These are phyloP conservation scores for Stagonosporopsis cucurbitacearum DNA, from an alignment of 2,329 filamentous ascomycete species.

Conservation along the genomic window DNA sequence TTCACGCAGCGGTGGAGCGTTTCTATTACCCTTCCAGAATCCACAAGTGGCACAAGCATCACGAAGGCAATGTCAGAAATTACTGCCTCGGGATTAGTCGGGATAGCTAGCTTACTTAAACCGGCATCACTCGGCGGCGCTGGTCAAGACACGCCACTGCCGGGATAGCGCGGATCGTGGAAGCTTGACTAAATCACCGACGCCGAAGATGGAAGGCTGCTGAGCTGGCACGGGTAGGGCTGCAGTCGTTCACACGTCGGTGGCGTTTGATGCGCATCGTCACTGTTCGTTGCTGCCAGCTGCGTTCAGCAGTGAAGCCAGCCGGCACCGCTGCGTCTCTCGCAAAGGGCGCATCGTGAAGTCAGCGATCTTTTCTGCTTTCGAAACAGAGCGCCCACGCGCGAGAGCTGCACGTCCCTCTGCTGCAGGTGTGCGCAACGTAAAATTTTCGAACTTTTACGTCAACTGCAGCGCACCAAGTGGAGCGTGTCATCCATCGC, in stretches of 20 bases:
- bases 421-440: constrained; percentile 21
- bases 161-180: constrained; percentile 23
- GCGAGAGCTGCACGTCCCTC: constrained; percentile 28
- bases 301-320: neutral
- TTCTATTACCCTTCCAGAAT: constrained; percentile 22
- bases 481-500: constrained; percentile 32
- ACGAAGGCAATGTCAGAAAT: constrained; percentile 23
- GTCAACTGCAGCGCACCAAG: constrained; percentile 37
- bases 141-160: constrained; percentile 28
- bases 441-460: constrained; percentile 41
- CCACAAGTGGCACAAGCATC: constrained; percentile 15
- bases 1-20: neutral
- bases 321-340: neutral
- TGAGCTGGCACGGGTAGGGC: constrained; percentile 17
- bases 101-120: constrained; percentile 1
- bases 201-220: neutral
- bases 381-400: constrained; percentile 8
- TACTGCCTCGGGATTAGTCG: constrained; percentile 25
- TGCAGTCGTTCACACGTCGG: constrained; percentile 12
- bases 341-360: constrained; percentile 2
- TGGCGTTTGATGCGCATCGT: constrained; percentile 4
- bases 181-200: constrained; percentile 29
- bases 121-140: constrained; percentile 24
- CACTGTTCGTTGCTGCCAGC: constrained; percentile 5
- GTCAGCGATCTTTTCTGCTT: neutral